Evolutionary conservation across 768 basidiomycete genomes (phyloP).

Genomic region (Cystofilobasidium ferigula): DNA sequence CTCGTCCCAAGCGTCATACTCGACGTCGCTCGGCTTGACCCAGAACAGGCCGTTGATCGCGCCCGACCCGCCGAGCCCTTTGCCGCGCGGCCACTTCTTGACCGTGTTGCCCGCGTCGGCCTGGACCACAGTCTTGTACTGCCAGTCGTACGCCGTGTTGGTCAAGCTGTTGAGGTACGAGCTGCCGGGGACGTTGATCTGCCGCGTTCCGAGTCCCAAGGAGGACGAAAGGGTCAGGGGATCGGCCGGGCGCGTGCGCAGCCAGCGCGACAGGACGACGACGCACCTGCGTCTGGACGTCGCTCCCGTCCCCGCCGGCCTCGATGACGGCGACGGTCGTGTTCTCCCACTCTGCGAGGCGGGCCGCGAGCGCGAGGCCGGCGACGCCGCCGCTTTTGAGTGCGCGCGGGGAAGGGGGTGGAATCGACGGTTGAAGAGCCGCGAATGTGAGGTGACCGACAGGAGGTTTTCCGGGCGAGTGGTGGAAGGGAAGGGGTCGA

Average conservation of each 20-base stretch:
- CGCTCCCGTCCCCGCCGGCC: constrained; percentile 21
- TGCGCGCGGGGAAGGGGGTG: neutral
- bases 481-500: neutral
- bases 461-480: too few species aligned
- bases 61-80: constrained; percentile 55
- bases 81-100: constrained; percentile 42
- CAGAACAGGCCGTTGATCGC: constrained; percentile 60
- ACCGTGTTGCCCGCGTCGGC: neutral
- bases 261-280: neutral
- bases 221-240: neutral
- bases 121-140: constrained; percentile 31
- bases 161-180: constrained; percentile 22
- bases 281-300: constrained; percentile 6
- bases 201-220: too few species aligned
- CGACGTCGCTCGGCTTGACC: constrained; percentile 4
- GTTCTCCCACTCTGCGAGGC: constrained; percentile 21
- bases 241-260: neutral
- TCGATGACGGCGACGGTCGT: constrained; percentile 21
- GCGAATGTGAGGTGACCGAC: too few species aligned
- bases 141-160: constrained; percentile 18
- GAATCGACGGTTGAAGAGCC: neutral
- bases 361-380: constrained; percentile 23
- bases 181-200: constrained; percentile 23
- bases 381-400: constrained; percentile 18
- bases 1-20: constrained; percentile 43